Conservation (phyloP, 345 rosid genomes). For the Gossypium stocksii region DNA sequence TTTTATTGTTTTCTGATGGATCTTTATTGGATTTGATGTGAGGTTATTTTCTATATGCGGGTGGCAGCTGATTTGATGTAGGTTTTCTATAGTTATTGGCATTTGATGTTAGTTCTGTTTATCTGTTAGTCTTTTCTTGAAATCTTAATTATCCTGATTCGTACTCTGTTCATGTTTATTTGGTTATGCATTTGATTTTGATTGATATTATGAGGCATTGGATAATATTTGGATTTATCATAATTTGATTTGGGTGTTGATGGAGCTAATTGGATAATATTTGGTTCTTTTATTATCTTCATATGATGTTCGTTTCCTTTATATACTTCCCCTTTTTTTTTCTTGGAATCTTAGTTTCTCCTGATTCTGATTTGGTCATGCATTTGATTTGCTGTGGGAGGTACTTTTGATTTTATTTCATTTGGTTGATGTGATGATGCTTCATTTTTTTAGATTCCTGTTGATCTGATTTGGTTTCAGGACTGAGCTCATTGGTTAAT, state of each 20-base stretch:
- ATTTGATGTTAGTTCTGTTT: background rate
- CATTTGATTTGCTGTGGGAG: background rate
- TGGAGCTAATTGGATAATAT: slow-evolving; percentile 6
- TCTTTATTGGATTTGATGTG: slow-evolving; percentile 26
- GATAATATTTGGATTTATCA: background rate
- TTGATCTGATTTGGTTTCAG: slow-evolving; percentile 4
- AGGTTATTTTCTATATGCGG: background rate
- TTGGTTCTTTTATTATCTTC: background rate
- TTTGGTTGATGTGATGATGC: background rate
- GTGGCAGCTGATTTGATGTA: slow-evolving; percentile 12
- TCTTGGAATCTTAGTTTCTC: background rate
- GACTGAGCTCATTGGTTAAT: background rate
- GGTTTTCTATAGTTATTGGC: background rate
- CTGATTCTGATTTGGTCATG: background rate
- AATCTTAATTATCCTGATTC: background rate
- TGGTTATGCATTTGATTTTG: slow-evolving; percentile 2
- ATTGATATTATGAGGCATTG: background rate
- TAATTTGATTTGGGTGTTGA: background rate
- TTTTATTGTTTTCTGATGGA: slow-evolving; percentile 8
- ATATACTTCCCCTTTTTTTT: background rate
- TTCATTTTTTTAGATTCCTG: background rate
- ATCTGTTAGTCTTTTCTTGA: background rate
- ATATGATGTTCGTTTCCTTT: background rate
- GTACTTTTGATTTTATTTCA: slow-evolving; percentile 5
- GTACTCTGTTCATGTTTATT: background rate